Percentiles rank a stretch among this genome's conserved stretches.
phyloP scores from a whole-genome alignment of 352 stramenopile genomes.

The Globisporangium abappressorium region DNA sequence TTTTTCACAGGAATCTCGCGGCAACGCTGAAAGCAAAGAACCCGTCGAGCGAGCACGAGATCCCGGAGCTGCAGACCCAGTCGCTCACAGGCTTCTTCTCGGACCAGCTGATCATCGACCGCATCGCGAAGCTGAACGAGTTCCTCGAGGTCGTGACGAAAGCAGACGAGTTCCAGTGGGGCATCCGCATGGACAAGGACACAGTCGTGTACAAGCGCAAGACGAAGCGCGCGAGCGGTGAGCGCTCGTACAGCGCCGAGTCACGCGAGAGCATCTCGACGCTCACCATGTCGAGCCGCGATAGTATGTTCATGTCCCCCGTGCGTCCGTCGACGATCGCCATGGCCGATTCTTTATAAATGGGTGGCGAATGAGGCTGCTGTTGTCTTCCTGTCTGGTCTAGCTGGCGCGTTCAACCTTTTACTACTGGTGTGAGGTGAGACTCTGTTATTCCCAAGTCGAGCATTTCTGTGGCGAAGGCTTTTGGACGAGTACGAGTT shows the following conservation, averaged over 20 bases:
- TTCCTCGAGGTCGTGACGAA: slow-evolving; percentile 85
- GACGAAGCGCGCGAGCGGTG: slow-evolving; percentile 55
- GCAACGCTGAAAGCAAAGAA: slow-evolving; percentile 83
- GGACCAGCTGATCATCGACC: slow-evolving; percentile 82
- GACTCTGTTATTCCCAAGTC: neutral
- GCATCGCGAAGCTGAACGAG: slow-evolving; percentile 84
- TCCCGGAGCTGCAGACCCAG: slow-evolving; percentile 81
- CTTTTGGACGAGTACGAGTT: neutral
- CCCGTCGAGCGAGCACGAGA: slow-evolving; percentile 62
- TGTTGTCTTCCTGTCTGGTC: neutral
- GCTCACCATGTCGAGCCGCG: slow-evolving; percentile 65
- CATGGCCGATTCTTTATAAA: slow-evolving; percentile 38
- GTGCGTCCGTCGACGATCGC: slow-evolving; percentile 71
- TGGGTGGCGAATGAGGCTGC: neutral
- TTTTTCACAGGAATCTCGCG: slow-evolving; percentile 53
- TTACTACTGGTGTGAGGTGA: neutral
- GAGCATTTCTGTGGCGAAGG: neutral
- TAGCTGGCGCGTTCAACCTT: neutral
- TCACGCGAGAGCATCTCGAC: slow-evolving; percentile 80
- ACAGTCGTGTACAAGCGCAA: slow-evolving; percentile 89
- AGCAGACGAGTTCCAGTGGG: slow-evolving; percentile 85
- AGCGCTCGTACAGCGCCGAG: slow-evolving; percentile 61
- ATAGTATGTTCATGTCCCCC: slow-evolving; percentile 72
- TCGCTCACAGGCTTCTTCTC: slow-evolving; percentile 82
- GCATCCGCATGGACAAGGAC: slow-evolving; percentile 89